These are phyloP conservation scores for Ceratocystis albifundus DNA, from an alignment of 2,329 filamentous ascomycete species.

Conservation along the genomic window DNA sequence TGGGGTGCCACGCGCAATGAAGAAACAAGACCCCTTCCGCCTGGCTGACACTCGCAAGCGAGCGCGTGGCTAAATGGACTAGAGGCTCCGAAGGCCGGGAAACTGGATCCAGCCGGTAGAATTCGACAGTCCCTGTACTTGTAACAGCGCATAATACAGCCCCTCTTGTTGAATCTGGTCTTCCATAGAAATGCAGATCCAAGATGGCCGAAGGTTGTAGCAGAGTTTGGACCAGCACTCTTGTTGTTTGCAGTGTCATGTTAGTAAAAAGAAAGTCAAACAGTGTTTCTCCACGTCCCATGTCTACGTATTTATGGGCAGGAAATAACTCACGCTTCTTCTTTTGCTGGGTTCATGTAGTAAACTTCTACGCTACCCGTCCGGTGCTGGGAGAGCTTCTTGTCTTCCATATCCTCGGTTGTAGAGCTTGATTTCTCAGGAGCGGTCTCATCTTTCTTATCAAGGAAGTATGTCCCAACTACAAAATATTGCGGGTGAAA, in stretches of 20 bases:
- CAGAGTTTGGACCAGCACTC: slow-evolving; percentile 47
- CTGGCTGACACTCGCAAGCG: slow-evolving; percentile 41
- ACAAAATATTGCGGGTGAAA: slow-evolving; percentile 53
- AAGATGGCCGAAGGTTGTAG: slow-evolving; percentile 62
- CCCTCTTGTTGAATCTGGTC: slow-evolving; percentile 29
- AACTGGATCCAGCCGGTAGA: slow-evolving; percentile 46
- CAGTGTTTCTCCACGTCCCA: too few species aligned
- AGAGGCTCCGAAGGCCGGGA: slow-evolving; percentile 30
- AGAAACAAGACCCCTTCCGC: slow-evolving; percentile 48
- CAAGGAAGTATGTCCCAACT: slow-evolving; percentile 73
- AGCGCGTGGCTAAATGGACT: slow-evolving; percentile 35
- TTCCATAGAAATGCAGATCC: slow-evolving; percentile 69
- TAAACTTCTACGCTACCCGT: slow-evolving; percentile 62
- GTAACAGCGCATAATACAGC: slow-evolving; percentile 61
- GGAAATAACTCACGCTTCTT: slow-evolving; percentile 17
- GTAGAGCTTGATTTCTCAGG: slow-evolving; percentile 9
- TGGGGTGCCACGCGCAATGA: slow-evolving; percentile 63
- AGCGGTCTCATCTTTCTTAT: slow-evolving; percentile 34
- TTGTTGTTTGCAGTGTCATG: slow-evolving; percentile 28
- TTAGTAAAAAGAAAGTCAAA: slow-evolving; percentile 14
- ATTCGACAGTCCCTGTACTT: slow-evolving; percentile 58
- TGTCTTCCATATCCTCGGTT: slow-evolving; percentile 26
- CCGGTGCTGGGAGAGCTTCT: slow-evolving; percentile 43
- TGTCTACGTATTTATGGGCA: not conserved
- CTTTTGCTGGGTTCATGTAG: slow-evolving; percentile 10